Evolutionary conservation across 345 rosid genomes (phyloP).

Genomic region (Ricinus communis): DNA sequence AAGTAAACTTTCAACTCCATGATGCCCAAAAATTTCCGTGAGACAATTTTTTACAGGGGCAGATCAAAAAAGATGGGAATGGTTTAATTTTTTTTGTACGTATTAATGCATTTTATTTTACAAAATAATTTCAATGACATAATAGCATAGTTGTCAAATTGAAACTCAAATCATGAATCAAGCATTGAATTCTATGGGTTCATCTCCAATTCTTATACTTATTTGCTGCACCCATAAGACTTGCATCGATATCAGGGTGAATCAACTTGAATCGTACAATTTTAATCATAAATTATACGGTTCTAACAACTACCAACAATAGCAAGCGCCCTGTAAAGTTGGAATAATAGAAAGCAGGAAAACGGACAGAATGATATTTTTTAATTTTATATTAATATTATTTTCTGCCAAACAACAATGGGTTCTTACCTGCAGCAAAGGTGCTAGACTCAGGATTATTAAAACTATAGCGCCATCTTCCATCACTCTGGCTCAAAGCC

Average conservation of each 20-base stretch:
- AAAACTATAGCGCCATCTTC: constrained; percentile 86
- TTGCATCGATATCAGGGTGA: no score
- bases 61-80: neutral
- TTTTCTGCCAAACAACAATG: neutral
- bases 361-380: neutral
- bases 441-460: constrained; percentile 80
- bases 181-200: no score
- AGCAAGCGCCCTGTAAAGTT: neutral
- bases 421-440: constrained; percentile 77
- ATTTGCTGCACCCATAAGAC: no score
- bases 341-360: neutral
- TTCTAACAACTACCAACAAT: no score
- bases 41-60: no score
- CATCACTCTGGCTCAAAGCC: constrained; percentile 96
- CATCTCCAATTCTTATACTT: no score
- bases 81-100: neutral
- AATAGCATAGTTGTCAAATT: no score
- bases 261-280: no score
- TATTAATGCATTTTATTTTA: neutral
- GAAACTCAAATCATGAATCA: no score
- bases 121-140: neutral
- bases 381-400: neutral
- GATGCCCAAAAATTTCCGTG: neutral
- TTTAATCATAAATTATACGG: no score
- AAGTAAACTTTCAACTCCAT: neutral